Evolutionary conservation across 2,329 filamentous ascomycete species (phyloP).

Genomic region (Nemania diffusa): DNA sequence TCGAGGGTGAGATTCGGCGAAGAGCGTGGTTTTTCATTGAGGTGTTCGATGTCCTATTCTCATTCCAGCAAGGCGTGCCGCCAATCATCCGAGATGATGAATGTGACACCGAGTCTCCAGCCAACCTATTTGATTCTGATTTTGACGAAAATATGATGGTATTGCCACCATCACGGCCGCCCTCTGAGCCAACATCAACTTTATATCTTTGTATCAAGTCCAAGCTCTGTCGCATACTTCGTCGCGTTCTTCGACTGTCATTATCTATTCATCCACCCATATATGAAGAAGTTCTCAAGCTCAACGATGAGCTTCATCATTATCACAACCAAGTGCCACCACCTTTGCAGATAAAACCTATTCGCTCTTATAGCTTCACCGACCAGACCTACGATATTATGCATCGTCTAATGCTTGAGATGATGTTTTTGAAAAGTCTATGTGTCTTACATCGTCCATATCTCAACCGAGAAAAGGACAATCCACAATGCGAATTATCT

Average conservation of each 20-base stretch:
- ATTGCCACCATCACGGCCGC: slow-evolving; percentile 56
- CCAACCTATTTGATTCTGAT: slow-evolving; percentile 61
- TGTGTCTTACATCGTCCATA: slow-evolving; percentile 63
- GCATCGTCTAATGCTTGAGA: slow-evolving; percentile 60
- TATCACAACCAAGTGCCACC: slow-evolving; percentile 54
- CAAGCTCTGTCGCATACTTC: slow-evolving; percentile 56
- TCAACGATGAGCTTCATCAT: slow-evolving; percentile 55
- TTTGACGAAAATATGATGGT: slow-evolving; percentile 59
- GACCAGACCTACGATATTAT: slow-evolving; percentile 59
- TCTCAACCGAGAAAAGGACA: slow-evolving; percentile 54
- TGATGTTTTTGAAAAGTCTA: slow-evolving; percentile 60
- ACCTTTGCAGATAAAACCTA: slow-evolving; percentile 55
- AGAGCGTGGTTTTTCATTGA: slow-evolving; percentile 61
- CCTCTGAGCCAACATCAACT: slow-evolving; percentile 56
- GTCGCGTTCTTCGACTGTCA: slow-evolving; percentile 56
- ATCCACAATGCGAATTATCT: slow-evolving; percentile 53
- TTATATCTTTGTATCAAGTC: slow-evolving; percentile 58
- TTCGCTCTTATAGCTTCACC: slow-evolving; percentile 56
- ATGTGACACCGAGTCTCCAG: slow-evolving; percentile 58
- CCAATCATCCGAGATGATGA: slow-evolving; percentile 60
- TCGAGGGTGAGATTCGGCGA: slow-evolving; percentile 63
- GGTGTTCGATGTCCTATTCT: slow-evolving; percentile 60
- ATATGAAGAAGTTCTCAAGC: slow-evolving; percentile 53
- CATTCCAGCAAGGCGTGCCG: slow-evolving; percentile 64
- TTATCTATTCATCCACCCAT: slow-evolving; percentile 51